A percentile compares a stretch with the other conserved stretches of the same genome.
Evolutionary conservation across 139 green algal species (phyloP).

Genomic region (Diplosphaera chodatii): DNA sequence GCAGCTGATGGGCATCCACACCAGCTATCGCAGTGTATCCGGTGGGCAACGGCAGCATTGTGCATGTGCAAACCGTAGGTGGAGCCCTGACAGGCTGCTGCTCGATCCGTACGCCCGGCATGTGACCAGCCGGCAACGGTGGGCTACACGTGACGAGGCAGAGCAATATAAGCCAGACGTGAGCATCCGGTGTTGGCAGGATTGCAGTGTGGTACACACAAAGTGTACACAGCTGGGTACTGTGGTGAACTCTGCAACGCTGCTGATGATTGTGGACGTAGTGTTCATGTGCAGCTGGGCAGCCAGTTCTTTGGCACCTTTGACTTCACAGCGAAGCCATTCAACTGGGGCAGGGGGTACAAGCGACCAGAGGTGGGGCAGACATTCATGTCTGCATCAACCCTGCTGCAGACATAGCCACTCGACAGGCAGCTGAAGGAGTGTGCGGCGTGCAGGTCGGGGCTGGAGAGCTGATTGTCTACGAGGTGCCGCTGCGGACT

Average conservation of each 20-base stretch:
- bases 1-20: too few species aligned
- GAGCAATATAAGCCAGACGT: slow-evolving; percentile 69
- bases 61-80: slow-evolving; percentile 37
- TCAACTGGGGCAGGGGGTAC: slow-evolving; percentile 79
- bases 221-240: neutral
- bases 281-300: slow-evolving; percentile 29
- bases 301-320: slow-evolving; percentile 76
- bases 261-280: neutral
- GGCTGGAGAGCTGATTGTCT: slow-evolving; percentile 71
- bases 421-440: slow-evolving; percentile 31
- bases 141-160: slow-evolving; percentile 64
- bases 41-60: too few species aligned
- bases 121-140: slow-evolving; percentile 56
- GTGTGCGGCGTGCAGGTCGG: slow-evolving; percentile 7
- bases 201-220: neutral
- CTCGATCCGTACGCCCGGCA: slow-evolving; percentile 82
- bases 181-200: neutral
- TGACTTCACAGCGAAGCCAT: slow-evolving; percentile 64
- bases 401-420: slow-evolving; percentile 2
- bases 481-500: slow-evolving; percentile 71
- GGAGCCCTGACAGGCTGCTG: slow-evolving; percentile 57
- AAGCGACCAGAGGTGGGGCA: slow-evolving; percentile 30
- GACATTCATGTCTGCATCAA: neutral
- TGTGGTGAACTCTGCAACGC: neutral
- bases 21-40: too few species aligned